A percentile compares a stretch with the other conserved stretches of the same genome.
Conservation (phyloP, 805 yeast genomes). For the Yarrowia sp. region DNA sequence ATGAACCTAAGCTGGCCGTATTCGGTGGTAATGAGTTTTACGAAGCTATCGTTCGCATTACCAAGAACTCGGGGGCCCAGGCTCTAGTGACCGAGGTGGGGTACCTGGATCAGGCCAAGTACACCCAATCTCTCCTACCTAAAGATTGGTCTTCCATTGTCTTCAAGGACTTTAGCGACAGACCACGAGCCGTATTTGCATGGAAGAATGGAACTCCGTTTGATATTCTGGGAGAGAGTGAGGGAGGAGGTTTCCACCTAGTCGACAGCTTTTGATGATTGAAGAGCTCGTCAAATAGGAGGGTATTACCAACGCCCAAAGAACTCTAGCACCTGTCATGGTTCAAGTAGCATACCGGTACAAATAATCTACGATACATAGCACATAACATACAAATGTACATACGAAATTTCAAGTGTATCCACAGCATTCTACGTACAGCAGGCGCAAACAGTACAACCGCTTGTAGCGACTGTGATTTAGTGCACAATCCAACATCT, state of each 20-base stretch:
- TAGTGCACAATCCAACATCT: not conserved
- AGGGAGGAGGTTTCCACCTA: not conserved
- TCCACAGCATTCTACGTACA: no score
- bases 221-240: not conserved
- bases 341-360: not conserved
- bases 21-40: slow-evolving; percentile 22
- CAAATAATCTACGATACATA: not conserved
- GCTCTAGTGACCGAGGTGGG: slow-evolving; percentile 7
- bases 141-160: not conserved
- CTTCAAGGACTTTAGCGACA: not conserved
- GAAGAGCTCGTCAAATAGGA: no score
- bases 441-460: no score
- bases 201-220: slow-evolving; percentile 13
- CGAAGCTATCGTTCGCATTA: not conserved
- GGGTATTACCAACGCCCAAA: no score
- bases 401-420: no score
- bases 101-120: slow-evolving; percentile 16
- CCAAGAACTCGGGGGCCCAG: not conserved
- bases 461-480: not conserved
- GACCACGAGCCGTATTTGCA: slow-evolving; percentile 11
- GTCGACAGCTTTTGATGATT: not conserved
- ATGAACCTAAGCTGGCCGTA: slow-evolving; percentile 17
- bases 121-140: slow-evolving; percentile 1
- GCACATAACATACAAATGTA: not conserved
- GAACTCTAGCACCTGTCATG: no score